Evolutionary conservation across 495 filamentous ascomycete genomes (phyloP), one percentile per base, ranked within the genome.

Genomic region (Xylaria longipes): DNA sequence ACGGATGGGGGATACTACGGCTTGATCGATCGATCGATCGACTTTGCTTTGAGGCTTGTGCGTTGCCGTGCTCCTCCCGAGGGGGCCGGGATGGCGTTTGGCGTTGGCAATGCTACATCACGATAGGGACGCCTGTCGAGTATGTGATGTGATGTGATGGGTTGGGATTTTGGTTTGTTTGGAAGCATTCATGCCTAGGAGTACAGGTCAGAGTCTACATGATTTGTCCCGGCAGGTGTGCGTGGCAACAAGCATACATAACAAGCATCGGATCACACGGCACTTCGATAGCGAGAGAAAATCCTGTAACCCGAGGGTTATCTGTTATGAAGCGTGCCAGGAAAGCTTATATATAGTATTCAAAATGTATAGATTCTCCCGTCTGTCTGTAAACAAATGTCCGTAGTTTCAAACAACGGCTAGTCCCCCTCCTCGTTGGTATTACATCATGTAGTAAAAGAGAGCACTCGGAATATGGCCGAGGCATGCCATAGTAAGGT

Each of bases 401-500:
- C 60, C 11, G 22, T 62, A 25, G 37, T 27, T 14, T 43, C 60
- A 62, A 62, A 39, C 35, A 39, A 39, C 60, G 37, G 57, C 17
- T 5, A 62, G 11, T 25, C 7, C 37, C 33, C 20, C 20, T 43
- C 11, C 14, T 43, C 7, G 35, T 12, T 62, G 35, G 37, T 62
- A 41, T 62, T 62, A 62, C 37, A 27, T 62, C 9, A 17, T 62
- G n/a, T 41, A 43, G 60, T 43, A 62, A 41, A 41, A 62, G 22
- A 62, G 60, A 62, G 60, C 37, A 27, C 52, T 56, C 52, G 12
- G 14, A 12, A 17, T 25, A 56, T 56, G 52, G 9, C 52, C 14
- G 25, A 31, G 14, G 8, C 52, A 31, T 56, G 52, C 27, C 27
- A 56, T 31, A 12, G 52, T 22, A 29, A 8, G 27, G 15, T 25